Conservation (phyloP, 2,329 filamentous ascomycete species). For the Colletotrichum higginsianum region DNA sequence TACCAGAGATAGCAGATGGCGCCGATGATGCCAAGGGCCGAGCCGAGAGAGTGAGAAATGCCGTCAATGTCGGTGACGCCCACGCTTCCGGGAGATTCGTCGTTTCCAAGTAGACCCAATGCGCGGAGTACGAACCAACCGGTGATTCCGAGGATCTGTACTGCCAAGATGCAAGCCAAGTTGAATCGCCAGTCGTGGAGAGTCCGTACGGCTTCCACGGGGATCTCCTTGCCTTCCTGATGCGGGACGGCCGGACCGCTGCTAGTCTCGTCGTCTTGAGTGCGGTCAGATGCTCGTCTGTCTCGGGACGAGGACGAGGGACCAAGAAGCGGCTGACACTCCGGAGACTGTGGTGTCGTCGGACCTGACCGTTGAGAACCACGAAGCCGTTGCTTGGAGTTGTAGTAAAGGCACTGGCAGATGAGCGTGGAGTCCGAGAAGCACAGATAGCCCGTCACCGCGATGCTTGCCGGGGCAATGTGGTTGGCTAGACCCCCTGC, state of each 20-base stretch:
- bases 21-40: slow-evolving; percentile 19
- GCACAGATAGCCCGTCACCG: slow-evolving; percentile 26
- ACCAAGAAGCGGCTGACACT: neutral
- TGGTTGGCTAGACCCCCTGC: slow-evolving; percentile 22
- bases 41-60: slow-evolving; percentile 16
- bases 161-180: slow-evolving; percentile 2
- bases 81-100: neutral
- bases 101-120: neutral
- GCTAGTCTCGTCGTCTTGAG: too few species aligned
- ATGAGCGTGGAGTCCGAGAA: slow-evolving; percentile 35
- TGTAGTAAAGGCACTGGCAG: slow-evolving; percentile 34
- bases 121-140: slow-evolving; percentile 21
- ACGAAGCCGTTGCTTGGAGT: neutral
- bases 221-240: neutral
- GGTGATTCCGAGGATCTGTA: neutral
- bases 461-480: slow-evolving; percentile 30
- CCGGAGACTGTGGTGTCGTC: neutral
- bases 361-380: neutral
- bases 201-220: neutral
- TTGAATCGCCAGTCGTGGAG: slow-evolving; percentile 26
- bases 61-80: neutral
- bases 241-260: neutral
- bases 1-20: slow-evolving; percentile 35
- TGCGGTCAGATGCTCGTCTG: neutral
- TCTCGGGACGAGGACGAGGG: neutral